Evolutionary conservation across 2,329 filamentous ascomycete species (phyloP), one percentile per base, ranked within the genome.

Genomic region (Cordyceps militaris): DNA sequence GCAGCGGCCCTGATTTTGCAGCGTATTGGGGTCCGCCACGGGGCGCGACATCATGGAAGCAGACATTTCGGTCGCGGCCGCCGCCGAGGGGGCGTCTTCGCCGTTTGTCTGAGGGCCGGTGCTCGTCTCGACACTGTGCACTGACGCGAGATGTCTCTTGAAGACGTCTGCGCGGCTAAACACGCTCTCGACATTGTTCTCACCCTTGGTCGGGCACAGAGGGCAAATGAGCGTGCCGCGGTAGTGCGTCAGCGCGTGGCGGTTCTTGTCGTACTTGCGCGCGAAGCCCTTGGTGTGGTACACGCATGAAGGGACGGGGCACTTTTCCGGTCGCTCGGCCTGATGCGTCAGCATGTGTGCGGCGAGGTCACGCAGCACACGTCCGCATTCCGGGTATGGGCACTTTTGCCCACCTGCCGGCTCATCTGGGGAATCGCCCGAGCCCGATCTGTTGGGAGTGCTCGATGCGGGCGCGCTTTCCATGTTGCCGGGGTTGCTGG

Each of bases 141-240:
- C 89, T 0, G 91, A 89, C 13, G 91, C 96, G 54, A 99, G 77
- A 71, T 99, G 94, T 52, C 93, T 82, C 78, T 97, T 97, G 79
- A 97, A 97, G 42, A 97, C 92, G 67, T 99, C 94, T 38, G 93
- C 92, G 53, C 94, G 84, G 74, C 96, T 97, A 73, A 99, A 97
- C 14, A 58, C 49, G 42, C 48, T 52, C 32, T 58, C 56, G 63
- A 89, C 91, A 77, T 97, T 97, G 72, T 97, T 93, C 6, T 88
- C 89, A 90, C 83, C 3, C 92, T 91, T 21, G 87, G 88, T 91
- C 0, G 92, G 91, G 64, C 94, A 97, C 73, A 97, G 97, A 5
- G 92, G 92, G 67, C 94, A 99, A 8, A 96, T 88, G 91, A 97
- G 97, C 14, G 91, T 97, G 9, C 93, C 93, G 72, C 96, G 96